Conservation (phyloP, 495 filamentous ascomycete genomes). For the Elasticomyces elasticus region DNA sequence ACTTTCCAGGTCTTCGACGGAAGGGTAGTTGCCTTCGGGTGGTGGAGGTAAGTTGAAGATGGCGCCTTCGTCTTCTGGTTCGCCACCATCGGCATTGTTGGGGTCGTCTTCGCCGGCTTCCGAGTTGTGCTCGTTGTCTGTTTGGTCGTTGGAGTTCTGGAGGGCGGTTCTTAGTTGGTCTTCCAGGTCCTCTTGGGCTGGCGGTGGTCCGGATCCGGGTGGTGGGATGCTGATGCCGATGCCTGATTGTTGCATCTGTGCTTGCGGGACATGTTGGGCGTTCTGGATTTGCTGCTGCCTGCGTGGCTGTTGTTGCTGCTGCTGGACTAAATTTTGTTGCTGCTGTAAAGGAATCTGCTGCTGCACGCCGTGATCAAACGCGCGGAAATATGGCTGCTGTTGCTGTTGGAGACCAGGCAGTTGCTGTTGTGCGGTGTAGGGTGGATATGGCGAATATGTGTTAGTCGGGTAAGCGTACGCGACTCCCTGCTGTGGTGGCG, state of each 20-base stretch:
- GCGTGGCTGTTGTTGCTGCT: constrained; percentile 4
- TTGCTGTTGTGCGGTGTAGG: constrained; percentile 2
- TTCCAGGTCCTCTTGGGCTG: constrained; percentile 8
- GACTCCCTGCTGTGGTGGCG: background rate
- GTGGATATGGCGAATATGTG: constrained; percentile 9
- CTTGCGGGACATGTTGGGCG: background rate
- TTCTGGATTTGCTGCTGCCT: background rate
- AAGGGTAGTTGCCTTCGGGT: constrained; percentile 15
- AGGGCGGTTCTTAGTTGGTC: constrained; percentile 14
- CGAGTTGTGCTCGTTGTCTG: constrained; percentile 2
- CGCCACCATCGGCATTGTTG: background rate
- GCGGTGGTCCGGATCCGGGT: constrained; percentile 6
- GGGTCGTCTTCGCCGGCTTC: constrained; percentile 4
- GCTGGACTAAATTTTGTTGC: background rate
- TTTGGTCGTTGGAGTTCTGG: constrained; percentile 5
- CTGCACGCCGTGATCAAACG: background rate
- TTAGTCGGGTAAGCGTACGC: constrained; percentile 1
- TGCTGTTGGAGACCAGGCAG: constrained; percentile 3
- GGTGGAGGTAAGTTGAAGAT: constrained; percentile 19
- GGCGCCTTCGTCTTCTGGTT: background rate
- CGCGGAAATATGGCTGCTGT: background rate
- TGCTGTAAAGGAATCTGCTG: constrained; percentile 4
- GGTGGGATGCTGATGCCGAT: constrained; percentile 6
- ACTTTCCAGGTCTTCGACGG: constrained; percentile 13
- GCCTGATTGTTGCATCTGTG: background rate